phyloP scores from a whole-genome alignment of 352 stramenopile species.

The Pythium catenulatum region DNA sequence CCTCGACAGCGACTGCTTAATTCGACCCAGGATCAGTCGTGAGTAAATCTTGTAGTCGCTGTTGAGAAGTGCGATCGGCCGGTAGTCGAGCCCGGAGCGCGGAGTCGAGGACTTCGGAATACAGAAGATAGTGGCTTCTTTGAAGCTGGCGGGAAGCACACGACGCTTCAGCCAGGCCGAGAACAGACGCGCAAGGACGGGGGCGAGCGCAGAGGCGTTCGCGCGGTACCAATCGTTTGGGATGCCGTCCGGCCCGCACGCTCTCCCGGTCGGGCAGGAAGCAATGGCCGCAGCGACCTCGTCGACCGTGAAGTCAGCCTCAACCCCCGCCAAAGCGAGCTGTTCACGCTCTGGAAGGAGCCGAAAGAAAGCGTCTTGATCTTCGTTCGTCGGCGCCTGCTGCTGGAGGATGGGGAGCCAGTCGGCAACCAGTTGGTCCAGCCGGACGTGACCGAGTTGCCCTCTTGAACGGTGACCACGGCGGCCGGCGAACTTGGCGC shows the following conservation, averaged over 20 bases:
- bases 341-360: no score
- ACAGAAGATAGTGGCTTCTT: neutral
- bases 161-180: neutral
- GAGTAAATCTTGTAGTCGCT: conserved; percentile 38
- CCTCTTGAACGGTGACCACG: neutral
- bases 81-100: neutral
- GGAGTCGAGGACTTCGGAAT: conserved; percentile 1
- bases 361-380: no score
- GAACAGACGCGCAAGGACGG: neutral
- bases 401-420: neutral
- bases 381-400: no score
- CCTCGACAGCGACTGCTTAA: neutral
- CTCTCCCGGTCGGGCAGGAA: no score
- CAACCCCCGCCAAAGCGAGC: no score
- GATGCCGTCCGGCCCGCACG: conserved; percentile 11
- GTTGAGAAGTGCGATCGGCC: conserved; percentile 5
- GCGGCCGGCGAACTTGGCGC: neutral
- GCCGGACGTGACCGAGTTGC: neutral
- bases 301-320: no score
- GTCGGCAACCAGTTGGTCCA: neutral
- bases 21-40: neutral
- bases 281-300: neutral
- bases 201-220: neutral
- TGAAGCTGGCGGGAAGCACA: neutral
- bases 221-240: conserved; percentile 23